A percentile compares a stretch with the other conserved stretches of the same genome.
Conservation (phyloP, 176 grass and related monocot genomes). For the Zizania latifolia region DNA sequence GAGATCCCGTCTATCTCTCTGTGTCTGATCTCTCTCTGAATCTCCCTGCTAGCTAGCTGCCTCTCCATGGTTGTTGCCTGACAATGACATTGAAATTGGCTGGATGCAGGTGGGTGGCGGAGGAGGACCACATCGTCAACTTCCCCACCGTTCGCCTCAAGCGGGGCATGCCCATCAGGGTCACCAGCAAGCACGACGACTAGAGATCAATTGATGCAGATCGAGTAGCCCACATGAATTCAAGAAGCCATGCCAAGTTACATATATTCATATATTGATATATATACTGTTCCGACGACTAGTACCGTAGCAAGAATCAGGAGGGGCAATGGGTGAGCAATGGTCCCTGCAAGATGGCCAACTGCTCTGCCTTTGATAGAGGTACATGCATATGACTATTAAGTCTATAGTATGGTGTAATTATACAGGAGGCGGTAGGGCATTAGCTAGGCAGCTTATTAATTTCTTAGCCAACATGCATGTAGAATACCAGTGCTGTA, state of each 20-base stretch:
- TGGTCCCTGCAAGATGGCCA: neutral
- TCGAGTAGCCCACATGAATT: neutral
- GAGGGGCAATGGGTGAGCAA: neutral
- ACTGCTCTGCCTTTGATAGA: neutral
- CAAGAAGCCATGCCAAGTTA: neutral
- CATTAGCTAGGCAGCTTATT: slow-evolving; percentile 6
- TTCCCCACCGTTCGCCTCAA: slow-evolving; percentile 94
- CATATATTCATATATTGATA: neutral
- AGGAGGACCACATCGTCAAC: slow-evolving; percentile 88
- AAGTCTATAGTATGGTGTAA: neutral
- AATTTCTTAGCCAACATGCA: no score
- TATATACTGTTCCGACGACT: no score
- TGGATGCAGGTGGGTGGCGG: slow-evolving; percentile 70
- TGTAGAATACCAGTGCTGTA: neutral
- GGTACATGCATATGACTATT: neutral
- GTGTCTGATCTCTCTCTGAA: no score
- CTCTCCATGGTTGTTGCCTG: no score
- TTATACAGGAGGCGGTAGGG: neutral
- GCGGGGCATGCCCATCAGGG: slow-evolving; percentile 68
- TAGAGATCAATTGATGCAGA: neutral
- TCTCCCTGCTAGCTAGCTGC: no score
- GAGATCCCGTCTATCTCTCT: neutral
- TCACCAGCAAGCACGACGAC: slow-evolving; percentile 39
- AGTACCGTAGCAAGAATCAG: neutral
- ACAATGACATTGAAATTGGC: slow-evolving; percentile 5